Conservation (phyloP, 2,329 filamentous ascomycete species). For the Epichloe bromicola region DNA sequence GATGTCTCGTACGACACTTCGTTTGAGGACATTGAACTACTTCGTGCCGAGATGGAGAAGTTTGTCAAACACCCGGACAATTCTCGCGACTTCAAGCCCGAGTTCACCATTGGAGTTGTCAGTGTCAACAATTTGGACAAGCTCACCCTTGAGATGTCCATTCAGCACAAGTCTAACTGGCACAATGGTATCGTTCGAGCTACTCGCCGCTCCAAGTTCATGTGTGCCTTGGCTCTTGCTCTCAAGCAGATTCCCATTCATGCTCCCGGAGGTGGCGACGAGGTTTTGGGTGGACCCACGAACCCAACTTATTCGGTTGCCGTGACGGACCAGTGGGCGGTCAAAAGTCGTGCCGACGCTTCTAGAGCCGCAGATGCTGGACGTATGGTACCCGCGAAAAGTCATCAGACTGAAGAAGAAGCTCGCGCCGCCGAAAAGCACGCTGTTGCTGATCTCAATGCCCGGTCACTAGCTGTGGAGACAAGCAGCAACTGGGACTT, state of each 20-base stretch:
- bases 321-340: constrained; percentile 56
- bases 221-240: constrained; percentile 80
- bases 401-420: constrained; percentile 15
- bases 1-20: constrained; percentile 75
- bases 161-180: constrained; percentile 90
- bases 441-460: constrained; percentile 33
- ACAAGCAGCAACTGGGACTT: constrained; percentile 13
- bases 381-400: constrained; percentile 46
- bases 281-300: constrained; percentile 47
- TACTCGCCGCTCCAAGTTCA: constrained; percentile 82
- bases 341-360: constrained; percentile 46
- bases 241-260: constrained; percentile 80
- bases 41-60: constrained; percentile 70
- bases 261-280: constrained; percentile 59
- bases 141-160: constrained; percentile 67
- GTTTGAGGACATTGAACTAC: constrained; percentile 78
- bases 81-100: constrained; percentile 77
- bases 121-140: constrained; percentile 81
- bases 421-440: constrained; percentile 26
- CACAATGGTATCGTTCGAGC: constrained; percentile 74
- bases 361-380: constrained; percentile 47
- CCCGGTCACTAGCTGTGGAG: constrained; percentile 17
- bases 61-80: constrained; percentile 82
- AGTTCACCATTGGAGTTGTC: constrained; percentile 65
- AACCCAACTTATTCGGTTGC: constrained; percentile 75